Evolutionary conservation across 2,329 filamentous ascomycete species (phyloP), one percentile per base, ranked within the genome.

Genomic region (Fonsecaea pedrosoi): DNA sequence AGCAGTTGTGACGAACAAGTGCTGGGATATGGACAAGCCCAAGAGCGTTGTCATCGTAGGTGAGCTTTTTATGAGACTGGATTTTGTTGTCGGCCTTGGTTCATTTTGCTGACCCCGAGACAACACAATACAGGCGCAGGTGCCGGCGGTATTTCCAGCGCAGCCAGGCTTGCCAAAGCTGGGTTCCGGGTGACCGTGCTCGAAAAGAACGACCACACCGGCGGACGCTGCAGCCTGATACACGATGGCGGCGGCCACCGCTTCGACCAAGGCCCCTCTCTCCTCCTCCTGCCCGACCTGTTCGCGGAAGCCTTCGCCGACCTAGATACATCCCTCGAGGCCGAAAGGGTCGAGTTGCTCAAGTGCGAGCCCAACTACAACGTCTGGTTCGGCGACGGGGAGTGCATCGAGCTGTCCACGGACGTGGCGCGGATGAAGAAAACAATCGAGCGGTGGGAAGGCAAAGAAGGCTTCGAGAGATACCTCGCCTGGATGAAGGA

Each of bases 331-430:
- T 86, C 84, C 9, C 80, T 92, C 12, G 82, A 86, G 69, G 82
- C 80, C 0, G 90, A 92, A 74, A 88, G 87, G n/a, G 83, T 92
- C 0, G 78, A 88, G 56, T 79, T 93, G 3, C 74, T 90, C 30
- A 90, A 90, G 79, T 92, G 90, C 77, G 87, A 91, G 58, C 89
- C 89, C 0, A 93, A 92, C 75, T 92, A 93, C 81, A 86, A 87
- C 62, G 83, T 93, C 66, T 91, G 88, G 83, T 93, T 92, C 75
- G 82, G 86, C 13, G 90, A 92, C 75, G 87, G 87, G 60, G 85
- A 86, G 69, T 79, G 77, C 10, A 89, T 92, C 74, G 82, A 85
- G 68, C 80, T 91, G 34, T 88, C 86, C 4, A 89, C 87, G n/a
- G 89, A 92, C 74, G 80, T 90, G 45, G 82, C 86, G n/a, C 80